Percentiles rank a stretch among this genome's conserved stretches.
Evolutionary conservation across 768 basidiomycete species (phyloP).

Genomic region (Mycena chlorophos): DNA sequence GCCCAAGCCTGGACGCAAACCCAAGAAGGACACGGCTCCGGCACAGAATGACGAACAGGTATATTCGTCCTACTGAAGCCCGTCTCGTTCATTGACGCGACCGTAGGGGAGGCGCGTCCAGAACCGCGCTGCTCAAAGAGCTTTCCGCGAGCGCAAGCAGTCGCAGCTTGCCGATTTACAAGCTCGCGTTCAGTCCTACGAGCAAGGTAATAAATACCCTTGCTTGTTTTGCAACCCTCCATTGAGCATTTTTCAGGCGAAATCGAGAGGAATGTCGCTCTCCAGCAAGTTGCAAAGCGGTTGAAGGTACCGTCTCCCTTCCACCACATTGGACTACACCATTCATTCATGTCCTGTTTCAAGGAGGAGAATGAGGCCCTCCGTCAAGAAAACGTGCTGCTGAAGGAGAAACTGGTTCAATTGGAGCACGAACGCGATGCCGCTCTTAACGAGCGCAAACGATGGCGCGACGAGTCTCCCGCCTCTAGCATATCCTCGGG

Average conservation of each 20-base stretch:
- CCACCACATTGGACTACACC: no score
- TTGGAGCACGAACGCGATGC: conserved; percentile 41
- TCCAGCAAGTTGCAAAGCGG: conserved; percentile 80
- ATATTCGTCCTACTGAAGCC: conserved; percentile 22
- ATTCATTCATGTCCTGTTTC: no score
- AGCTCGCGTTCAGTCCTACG: conserved; percentile 79
- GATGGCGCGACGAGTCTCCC: conserved; percentile 56
- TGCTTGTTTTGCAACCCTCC: no score
- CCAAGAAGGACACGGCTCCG: conserved; percentile 63
- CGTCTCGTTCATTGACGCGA: conserved; percentile 25
- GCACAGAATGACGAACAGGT: conserved; percentile 52
- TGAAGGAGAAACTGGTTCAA: conserved; percentile 52
- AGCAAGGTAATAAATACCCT: no score
- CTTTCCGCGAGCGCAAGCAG: conserved; percentile 88
- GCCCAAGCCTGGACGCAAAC: conserved; percentile 85
- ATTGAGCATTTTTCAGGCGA: no score
- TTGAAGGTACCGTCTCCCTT: no score
- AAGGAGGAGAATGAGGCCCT: conserved; percentile 84
- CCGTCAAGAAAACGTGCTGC: conserved; percentile 61
- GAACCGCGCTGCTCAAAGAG: conserved; percentile 85
- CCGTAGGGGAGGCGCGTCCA: conserved; percentile 74
- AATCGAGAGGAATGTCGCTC: conserved; percentile 80
- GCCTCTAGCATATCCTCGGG: conserved; percentile 26
- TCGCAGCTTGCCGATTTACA: conserved; percentile 86
- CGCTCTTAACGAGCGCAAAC: conserved; percentile 49